A percentile compares a stretch with the other conserved stretches of the same genome.
Conservation (phyloP, 371 early-diverging fungal species). For the Apophysomyces ossiformis region DNA sequence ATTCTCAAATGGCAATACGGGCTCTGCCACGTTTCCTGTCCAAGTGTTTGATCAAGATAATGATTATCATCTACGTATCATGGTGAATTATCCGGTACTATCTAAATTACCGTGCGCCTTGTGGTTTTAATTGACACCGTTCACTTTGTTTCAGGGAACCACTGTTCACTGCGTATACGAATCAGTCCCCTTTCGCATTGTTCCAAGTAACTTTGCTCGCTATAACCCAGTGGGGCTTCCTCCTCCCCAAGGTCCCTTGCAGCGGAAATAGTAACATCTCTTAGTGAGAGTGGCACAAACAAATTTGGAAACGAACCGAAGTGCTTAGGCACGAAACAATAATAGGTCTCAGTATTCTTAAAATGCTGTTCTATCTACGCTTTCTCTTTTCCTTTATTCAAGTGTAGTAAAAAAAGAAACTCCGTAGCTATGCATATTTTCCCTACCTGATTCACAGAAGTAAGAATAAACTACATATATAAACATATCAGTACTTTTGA, state of each 20-base stretch:
- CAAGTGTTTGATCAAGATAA: conserved; percentile 26
- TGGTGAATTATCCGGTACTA: conserved; percentile 36
- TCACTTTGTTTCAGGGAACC: conserved; percentile 18
- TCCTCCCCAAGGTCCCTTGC: not conserved
- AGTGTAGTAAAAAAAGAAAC: too few relatives aligned
- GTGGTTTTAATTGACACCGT: not conserved
- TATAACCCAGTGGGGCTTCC: not conserved
- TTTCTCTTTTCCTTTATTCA: too few relatives aligned
- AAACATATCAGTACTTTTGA: too few relatives aligned
- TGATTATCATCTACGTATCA: conserved; percentile 41
- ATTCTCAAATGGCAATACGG: conserved; percentile 20
- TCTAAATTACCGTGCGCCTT: not conserved
- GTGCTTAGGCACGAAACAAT: too few relatives aligned
- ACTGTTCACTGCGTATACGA: conserved; percentile 38
- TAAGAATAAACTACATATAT: too few relatives aligned
- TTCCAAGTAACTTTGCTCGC: not conserved
- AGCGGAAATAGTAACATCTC: too few relatives aligned
- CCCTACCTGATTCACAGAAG: too few relatives aligned
- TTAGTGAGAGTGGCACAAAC: too few relatives aligned
- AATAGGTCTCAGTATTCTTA: too few relatives aligned
- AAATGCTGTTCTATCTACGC: too few relatives aligned
- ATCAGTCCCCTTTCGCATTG: conserved; percentile 34
- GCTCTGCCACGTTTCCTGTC: conserved; percentile 30
- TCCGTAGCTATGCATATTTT: too few relatives aligned
- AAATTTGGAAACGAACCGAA: too few relatives aligned